A percentile compares a stretch with the other conserved stretches of the same genome.
Evolutionary conservation across 257 asterid genomes (phyloP).

Genomic region (Ajuga chamaepitys): DNA sequence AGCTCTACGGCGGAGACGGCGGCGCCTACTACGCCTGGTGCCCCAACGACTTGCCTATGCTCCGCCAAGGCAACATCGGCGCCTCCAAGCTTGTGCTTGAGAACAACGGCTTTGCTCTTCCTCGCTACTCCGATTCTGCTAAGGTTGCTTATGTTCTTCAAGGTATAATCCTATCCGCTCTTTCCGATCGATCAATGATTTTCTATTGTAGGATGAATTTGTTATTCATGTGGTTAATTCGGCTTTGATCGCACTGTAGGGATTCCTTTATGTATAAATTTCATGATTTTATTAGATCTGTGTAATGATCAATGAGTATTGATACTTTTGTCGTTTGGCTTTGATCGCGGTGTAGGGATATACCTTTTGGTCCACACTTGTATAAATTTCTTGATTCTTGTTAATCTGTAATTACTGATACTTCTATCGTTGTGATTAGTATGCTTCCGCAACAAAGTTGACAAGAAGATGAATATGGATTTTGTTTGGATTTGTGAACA

Average conservation of each 20-base stretch:
- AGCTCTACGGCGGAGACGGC: slow-evolving; percentile 40
- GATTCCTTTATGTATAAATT: no score
- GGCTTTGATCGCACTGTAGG: neutral
- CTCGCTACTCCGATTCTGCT: slow-evolving; percentile 50
- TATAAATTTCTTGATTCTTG: no score
- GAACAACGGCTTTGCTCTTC: slow-evolving; percentile 41
- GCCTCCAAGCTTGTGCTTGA: slow-evolving; percentile 39
- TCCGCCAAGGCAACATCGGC: slow-evolving; percentile 44
- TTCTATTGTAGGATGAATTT: neutral
- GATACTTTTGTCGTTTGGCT: no score
- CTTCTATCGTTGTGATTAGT: no score
- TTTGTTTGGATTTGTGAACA: no score
- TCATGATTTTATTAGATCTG: no score
- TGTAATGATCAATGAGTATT: no score
- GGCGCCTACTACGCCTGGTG: slow-evolving; percentile 45
- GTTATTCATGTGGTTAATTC: neutral
- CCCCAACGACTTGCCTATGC: slow-evolving; percentile 45
- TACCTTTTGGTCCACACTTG: no score
- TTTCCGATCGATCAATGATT: neutral
- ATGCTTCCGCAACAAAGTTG: no score
- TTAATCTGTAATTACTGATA: no score
- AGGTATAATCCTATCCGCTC: slow-evolving; percentile 26
- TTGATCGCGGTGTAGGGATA: no score
- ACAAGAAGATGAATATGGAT: no score
- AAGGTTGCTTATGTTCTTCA: slow-evolving; percentile 56